These are phyloP conservation scores for Cytospora chrysosperma DNA, from an alignment of 2,329 filamentous ascomycete genomes.

Conservation along the genomic window DNA sequence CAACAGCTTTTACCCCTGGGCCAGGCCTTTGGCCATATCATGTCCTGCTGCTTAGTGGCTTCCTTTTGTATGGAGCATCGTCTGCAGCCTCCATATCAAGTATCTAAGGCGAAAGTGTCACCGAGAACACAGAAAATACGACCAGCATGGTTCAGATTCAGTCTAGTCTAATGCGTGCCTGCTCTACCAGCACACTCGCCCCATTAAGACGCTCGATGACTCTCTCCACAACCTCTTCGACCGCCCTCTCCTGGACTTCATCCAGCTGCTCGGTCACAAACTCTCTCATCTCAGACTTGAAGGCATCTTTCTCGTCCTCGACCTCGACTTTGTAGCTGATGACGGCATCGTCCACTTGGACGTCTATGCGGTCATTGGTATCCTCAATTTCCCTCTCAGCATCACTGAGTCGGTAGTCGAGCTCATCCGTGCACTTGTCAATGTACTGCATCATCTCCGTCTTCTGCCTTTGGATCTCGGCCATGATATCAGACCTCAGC, in stretches of 20 bases:
- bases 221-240: neutral
- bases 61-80: too few species aligned
- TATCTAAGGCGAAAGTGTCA: neutral
- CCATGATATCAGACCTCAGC: neutral
- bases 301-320: neutral
- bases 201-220: neutral
- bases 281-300: neutral
- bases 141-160: neutral
- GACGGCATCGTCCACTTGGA: neutral
- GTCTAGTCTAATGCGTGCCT: neutral
- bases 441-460: neutral
- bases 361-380: neutral
- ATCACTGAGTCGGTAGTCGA: neutral
- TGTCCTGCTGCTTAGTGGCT: too few species aligned
- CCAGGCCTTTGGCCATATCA: neutral
- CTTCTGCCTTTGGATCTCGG: neutral
- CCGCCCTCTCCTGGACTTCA: neutral
- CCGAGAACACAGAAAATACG: neutral
- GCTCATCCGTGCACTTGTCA: neutral
- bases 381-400: neutral
- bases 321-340: neutral
- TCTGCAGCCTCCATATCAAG: neutral
- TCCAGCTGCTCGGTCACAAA: neutral
- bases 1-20: neutral
- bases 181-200: neutral